These are phyloP conservation scores for Aspergillus tamarii DNA, from an alignment of 2,329 filamentous ascomycete species.

Conservation along the genomic window DNA sequence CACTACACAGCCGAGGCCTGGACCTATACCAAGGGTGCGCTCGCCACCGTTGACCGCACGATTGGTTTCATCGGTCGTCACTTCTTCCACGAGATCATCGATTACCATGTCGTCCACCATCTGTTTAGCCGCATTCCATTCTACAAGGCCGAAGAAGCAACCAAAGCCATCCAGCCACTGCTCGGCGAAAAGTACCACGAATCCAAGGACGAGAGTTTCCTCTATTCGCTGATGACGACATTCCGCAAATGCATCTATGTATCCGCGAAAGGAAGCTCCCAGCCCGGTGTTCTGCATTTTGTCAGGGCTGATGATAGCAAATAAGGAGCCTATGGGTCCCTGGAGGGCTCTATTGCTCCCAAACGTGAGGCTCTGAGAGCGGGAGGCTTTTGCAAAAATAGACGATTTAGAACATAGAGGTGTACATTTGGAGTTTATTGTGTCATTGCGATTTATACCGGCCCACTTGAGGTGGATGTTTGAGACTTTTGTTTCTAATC, in stretches of 20 bases:
- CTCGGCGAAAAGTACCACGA: constrained; percentile 57
- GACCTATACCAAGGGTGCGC: constrained; percentile 65
- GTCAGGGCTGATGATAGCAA: constrained; percentile 18
- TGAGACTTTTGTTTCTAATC: background rate
- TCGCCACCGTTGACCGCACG: constrained; percentile 66
- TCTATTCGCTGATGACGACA: constrained; percentile 51
- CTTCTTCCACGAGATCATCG: constrained; percentile 69
- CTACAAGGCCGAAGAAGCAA: constrained; percentile 64
- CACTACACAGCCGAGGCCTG: constrained; percentile 63
- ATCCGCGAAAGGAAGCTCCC: constrained; percentile 30
- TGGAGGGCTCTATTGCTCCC: background rate
- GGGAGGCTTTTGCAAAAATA: background rate
- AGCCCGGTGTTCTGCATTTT: constrained; percentile 26
- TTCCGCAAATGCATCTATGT: constrained; percentile 56
- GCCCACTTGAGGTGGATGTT: background rate
- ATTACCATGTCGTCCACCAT: constrained; percentile 67
- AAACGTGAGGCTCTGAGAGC: background rate
- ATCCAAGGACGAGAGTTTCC: constrained; percentile 43
- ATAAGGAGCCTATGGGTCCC: background rate
- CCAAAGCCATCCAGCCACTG: constrained; percentile 59
- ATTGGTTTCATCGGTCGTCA: constrained; percentile 67
- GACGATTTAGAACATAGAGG: background rate
- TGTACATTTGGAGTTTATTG: background rate
- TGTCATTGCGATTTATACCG: background rate
- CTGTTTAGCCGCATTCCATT: constrained; percentile 64